A percentile compares a stretch with the other conserved stretches of the same genome.
These are phyloP conservation scores for Aureobasidium melanogenum DNA, from an alignment of 2,329 filamentous ascomycete genomes.

Conservation along the genomic window DNA sequence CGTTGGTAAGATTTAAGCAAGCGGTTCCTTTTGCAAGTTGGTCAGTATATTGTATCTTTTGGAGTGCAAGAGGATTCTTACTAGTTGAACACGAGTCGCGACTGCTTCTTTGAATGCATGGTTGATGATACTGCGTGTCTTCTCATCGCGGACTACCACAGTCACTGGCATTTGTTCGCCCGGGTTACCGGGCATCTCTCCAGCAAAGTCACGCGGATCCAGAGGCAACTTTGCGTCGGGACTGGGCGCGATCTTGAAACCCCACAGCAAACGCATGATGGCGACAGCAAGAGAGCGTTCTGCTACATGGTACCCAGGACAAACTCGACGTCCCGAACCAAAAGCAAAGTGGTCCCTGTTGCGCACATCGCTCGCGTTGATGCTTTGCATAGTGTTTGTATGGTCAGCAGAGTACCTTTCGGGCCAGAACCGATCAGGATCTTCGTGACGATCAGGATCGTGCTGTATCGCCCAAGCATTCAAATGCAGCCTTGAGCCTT, in stretches of 20 bases:
- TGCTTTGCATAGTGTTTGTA: slow-evolving; percentile 25
- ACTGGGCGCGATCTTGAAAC: slow-evolving; percentile 21
- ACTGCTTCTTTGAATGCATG: not conserved
- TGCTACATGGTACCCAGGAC: slow-evolving; percentile 29
- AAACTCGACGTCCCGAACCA: slow-evolving; percentile 27
- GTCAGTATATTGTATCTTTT: not conserved
- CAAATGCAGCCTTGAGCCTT: slow-evolving; percentile 24
- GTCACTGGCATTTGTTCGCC: slow-evolving; percentile 1
- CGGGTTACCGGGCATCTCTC: slow-evolving; percentile 4
- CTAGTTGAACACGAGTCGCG: not conserved
- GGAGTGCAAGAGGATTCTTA: not conserved
- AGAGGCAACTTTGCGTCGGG: not conserved
- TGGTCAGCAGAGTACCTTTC: slow-evolving; percentile 12
- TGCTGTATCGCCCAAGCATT: slow-evolving; percentile 28
- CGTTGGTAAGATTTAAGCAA: not conserved
- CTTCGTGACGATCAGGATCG: slow-evolving; percentile 21
- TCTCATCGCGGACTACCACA: not conserved
- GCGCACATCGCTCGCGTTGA: slow-evolving; percentile 23
- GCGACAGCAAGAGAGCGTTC: slow-evolving; percentile 30
- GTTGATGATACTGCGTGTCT: not conserved
- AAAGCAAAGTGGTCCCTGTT: slow-evolving; percentile 30
- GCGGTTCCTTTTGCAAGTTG: not conserved
- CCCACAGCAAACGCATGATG: slow-evolving; percentile 28
- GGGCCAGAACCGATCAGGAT: slow-evolving; percentile 26
- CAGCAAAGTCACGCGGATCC: not conserved